Evolutionary conservation across 441 rosid genomes (phyloP), one percentile per base, ranked within the genome.

Genomic region (Melastoma candidum): DNA sequence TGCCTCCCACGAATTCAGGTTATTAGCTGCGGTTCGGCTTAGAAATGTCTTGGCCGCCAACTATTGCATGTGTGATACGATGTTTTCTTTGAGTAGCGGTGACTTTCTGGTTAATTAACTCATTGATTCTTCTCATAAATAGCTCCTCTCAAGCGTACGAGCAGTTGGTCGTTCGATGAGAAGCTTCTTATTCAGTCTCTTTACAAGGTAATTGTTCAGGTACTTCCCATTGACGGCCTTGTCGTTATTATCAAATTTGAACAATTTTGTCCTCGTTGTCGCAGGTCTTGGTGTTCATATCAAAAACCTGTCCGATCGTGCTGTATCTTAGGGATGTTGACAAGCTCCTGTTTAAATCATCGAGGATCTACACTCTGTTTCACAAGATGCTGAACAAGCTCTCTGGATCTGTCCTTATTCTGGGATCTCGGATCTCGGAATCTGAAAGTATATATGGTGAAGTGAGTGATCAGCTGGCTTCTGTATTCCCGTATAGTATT

Each of bases 131-230:
- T 49, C 27, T 27, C 2, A 36, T 50, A 5, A 56, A 12, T 65
- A 88, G 98, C 79, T 62, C 72, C 86, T 39, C 68, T 79, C 67
- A 85, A 63, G 74, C 80, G 82, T 43, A 77, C 79, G 32, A 77
- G 82, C 71, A 85, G 83, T 53, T 84, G 90, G 92, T 77, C 83
- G 12, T 92, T 92, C 13, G 92, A 88, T 36, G 98, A 92, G 64
- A 92, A 77, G 72, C 84, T 88, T 70, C 74, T 92, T 5, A 74
- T 92, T 56, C 97, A 84, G 49, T 70, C 95, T 57, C 75, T 92
- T 44, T 88, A 85, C 75, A 85, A 78, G 94, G 97, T 90, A 71
- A 25, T 17, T 32, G 2, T 45, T 48, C 5, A 29, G 36, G 36
- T 29, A 29, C 36, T 29, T 29, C 36, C 36, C 7, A 6, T 29